These are phyloP conservation scores for Jatropha multifida DNA, from an alignment of 441 rosid genomes.

Conservation along the genomic window DNA sequence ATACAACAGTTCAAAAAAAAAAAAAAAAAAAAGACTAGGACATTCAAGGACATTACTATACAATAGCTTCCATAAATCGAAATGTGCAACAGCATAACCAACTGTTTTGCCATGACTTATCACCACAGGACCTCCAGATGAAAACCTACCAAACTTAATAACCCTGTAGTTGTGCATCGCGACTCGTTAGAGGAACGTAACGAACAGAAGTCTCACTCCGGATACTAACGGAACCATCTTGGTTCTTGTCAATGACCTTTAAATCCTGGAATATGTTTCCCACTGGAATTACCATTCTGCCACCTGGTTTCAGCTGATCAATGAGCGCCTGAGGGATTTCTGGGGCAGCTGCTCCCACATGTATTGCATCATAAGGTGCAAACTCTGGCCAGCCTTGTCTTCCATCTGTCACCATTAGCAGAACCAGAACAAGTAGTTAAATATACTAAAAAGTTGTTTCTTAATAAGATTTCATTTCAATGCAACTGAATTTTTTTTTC, in stretches of 20 bases:
- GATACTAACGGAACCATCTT: constrained; percentile 64
- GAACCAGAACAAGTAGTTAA: neutral
- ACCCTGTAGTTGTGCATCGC: constrained; percentile 69
- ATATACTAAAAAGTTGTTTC: neutral
- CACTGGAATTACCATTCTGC: constrained; percentile 92
- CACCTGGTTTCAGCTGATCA: constrained; percentile 91
- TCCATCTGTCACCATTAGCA: constrained; percentile 55
- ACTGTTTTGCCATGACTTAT: neutral
- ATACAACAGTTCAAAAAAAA: too few relatives aligned
- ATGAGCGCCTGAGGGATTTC: constrained; percentile 78
- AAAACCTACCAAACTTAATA: constrained; percentile 22
- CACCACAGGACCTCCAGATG: neutral
- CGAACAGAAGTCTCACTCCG: constrained; percentile 72
- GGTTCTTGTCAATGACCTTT: constrained; percentile 68
- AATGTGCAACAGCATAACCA: neutral
- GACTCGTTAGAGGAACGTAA: constrained; percentile 86
- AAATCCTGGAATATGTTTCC: constrained; percentile 76
- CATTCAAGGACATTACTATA: neutral
- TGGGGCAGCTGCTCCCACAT: constrained; percentile 93
- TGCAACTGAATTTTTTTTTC: neutral
- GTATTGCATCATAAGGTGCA: constrained; percentile 90
- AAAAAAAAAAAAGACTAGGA: too few relatives aligned
- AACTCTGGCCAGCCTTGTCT: constrained; percentile 85
- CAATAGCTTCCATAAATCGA: neutral
- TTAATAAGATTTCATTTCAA: neutral